Evolutionary conservation across 164 flowering plant genomes (phyloP).

Genomic region (Stephania cephalantha): DNA sequence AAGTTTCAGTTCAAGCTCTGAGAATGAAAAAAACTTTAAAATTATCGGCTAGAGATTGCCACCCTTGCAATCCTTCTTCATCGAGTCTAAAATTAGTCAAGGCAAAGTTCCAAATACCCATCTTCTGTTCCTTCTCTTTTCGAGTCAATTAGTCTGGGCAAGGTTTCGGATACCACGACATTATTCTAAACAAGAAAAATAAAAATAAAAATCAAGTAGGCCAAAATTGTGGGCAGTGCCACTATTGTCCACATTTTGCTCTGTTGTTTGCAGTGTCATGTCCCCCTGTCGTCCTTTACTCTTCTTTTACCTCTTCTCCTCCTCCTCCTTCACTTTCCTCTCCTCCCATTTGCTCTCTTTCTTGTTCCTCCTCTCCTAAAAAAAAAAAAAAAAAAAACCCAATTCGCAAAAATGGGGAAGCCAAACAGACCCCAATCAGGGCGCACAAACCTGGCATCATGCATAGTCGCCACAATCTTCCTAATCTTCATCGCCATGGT

Average conservation of each 20-base stretch:
- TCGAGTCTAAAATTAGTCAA: too few species aligned
- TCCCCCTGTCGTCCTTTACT: too few species aligned
- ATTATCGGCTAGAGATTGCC: too few species aligned
- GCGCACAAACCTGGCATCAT: slow-evolving; percentile 78
- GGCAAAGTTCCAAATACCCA: too few species aligned
- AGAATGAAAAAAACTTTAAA: too few species aligned
- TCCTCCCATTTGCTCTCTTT: background rate
- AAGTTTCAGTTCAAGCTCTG: too few species aligned
- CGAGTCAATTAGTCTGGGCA: too few species aligned
- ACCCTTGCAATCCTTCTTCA: too few species aligned
- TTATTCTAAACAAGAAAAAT: background rate
- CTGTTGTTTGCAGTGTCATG: background rate
- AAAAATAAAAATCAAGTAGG: background rate
- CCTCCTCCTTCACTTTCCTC: background rate
- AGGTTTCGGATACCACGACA: background rate
- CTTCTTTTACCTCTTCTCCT: too few species aligned
- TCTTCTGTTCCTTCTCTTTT: too few species aligned
- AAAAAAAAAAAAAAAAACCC: background rate
- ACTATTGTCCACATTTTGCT: background rate
- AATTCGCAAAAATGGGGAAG: background rate
- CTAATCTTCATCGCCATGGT: slow-evolving; percentile 51
- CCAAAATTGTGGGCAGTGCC: background rate
- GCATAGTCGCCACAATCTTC: slow-evolving; percentile 79
- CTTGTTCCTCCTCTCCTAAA: background rate
- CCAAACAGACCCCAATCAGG: slow-evolving; percentile 29